These are phyloP conservation scores for Buddleja alternifolia DNA, from an alignment of 257 asterid genomes.

Conservation along the genomic window DNA sequence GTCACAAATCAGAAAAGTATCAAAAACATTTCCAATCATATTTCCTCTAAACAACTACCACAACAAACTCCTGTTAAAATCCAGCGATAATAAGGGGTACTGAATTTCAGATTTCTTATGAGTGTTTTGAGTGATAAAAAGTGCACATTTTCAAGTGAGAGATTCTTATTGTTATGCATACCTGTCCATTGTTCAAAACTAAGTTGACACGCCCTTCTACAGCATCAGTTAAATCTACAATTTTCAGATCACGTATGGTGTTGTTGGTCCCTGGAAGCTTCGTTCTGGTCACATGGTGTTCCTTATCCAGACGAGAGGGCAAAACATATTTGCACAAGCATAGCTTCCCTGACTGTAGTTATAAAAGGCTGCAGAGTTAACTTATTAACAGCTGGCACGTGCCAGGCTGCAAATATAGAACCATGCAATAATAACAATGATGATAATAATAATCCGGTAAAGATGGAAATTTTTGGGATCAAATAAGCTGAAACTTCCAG, in stretches of 20 bases:
- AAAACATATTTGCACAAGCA: conserved; percentile 78
- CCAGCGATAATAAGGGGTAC: conserved; percentile 6
- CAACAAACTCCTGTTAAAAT: conserved; percentile 18
- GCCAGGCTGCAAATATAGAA: conserved; percentile 15
- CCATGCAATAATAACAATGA: neutral
- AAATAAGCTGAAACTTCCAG: conserved; percentile 30
- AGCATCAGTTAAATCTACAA: conserved; percentile 77
- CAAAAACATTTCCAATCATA: neutral
- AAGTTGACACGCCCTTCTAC: conserved; percentile 83
- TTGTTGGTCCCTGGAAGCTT: conserved; percentile 39
- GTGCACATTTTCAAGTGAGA: conserved; percentile 12
- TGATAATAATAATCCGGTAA: conserved; percentile 13
- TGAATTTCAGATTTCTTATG: neutral
- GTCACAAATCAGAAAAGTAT: neutral
- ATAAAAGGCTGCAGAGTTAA: conserved; percentile 22
- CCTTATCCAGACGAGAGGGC: conserved; percentile 55
- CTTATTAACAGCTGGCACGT: conserved; percentile 2
- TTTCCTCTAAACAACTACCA: conserved; percentile 4
- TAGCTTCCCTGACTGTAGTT: conserved; percentile 81
- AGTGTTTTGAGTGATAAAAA: conserved; percentile 1
- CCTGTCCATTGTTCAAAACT: conserved; percentile 71
- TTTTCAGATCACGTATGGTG: conserved; percentile 45
- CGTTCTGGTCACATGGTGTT: conserved; percentile 37
- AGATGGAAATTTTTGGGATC: conserved; percentile 17
- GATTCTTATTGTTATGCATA: conserved; percentile 31